These are phyloP conservation scores for Graphilbum sp. DNA, from an alignment of 2,329 filamentous ascomycete genomes.

Conservation along the genomic window DNA sequence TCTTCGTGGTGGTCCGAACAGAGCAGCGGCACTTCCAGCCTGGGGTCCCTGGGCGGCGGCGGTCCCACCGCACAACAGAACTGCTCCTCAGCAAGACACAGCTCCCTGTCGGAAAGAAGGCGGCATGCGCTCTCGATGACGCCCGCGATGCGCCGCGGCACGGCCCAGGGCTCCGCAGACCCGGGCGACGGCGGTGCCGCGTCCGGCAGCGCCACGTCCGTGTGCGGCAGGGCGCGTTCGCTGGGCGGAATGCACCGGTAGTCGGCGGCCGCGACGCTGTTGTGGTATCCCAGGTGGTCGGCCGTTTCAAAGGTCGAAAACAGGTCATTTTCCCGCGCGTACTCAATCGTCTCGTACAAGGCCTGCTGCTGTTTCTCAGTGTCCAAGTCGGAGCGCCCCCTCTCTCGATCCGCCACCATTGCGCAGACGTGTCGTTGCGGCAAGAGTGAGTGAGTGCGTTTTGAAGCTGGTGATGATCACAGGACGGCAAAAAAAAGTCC, in stretches of 20 bases:
- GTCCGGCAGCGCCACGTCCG: slow-evolving; percentile 1
- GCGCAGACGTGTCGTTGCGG: too few relatives aligned
- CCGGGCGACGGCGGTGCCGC: not conserved
- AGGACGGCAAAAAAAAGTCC: too few relatives aligned
- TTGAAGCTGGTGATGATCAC: too few relatives aligned
- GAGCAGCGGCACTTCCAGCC: slow-evolving; percentile 6
- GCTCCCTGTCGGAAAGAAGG: not conserved
- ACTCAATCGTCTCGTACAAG: not conserved
- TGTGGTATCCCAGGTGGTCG: slow-evolving; percentile 3
- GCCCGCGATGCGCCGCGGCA: slow-evolving; percentile 1
- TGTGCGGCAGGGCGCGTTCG: not conserved
- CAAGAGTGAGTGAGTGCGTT: too few relatives aligned
- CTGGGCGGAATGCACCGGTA: not conserved
- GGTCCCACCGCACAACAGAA: too few relatives aligned
- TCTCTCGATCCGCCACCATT: too few relatives aligned
- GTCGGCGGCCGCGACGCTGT: not conserved
- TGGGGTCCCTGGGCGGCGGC: not conserved
- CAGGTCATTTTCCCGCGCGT: slow-evolving; percentile 4
- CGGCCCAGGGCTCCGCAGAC: slow-evolving; percentile 4
- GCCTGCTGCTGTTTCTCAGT: not conserved
- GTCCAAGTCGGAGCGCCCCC: too few relatives aligned
- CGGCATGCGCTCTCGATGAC: slow-evolving; percentile 2
- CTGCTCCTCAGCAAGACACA: too few relatives aligned
- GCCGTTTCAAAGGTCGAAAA: slow-evolving; percentile 2
- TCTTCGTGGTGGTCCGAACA: slow-evolving; percentile 3